Evolutionary conservation across 2,329 filamentous ascomycete genomes (phyloP).

Genomic region (Nemania bipapillata): DNA sequence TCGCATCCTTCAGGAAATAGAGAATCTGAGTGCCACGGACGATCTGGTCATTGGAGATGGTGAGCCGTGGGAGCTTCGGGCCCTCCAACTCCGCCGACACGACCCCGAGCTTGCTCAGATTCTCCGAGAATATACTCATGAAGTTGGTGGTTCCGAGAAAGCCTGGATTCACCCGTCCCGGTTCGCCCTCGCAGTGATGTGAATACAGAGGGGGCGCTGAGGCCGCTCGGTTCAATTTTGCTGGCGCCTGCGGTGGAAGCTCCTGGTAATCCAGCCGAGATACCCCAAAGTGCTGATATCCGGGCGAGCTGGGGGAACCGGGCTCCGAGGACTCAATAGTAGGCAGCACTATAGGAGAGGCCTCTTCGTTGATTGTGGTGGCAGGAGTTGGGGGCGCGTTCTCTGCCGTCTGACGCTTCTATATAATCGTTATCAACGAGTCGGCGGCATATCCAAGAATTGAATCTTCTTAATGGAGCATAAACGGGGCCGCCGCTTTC

Average conservation of each 20-base stretch:
- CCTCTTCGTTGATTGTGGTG: slow-evolving; percentile 37
- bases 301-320: slow-evolving; percentile 16
- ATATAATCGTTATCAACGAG: slow-evolving; percentile 17
- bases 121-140: slow-evolving; percentile 50
- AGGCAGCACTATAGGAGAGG: slow-evolving; percentile 31
- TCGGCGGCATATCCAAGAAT: background rate
- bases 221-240: slow-evolving; percentile 46
- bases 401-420: slow-evolving; percentile 40
- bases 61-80: slow-evolving; percentile 42
- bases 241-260: slow-evolving; percentile 32
- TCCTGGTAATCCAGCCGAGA: slow-evolving; percentile 11
- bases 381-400: slow-evolving; percentile 43
- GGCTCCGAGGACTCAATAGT: slow-evolving; percentile 43
- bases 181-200: slow-evolving; percentile 37
- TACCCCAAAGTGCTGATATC: slow-evolving; percentile 17
- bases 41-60: slow-evolving; percentile 50
- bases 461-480: background rate
- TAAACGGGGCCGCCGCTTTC: background rate
- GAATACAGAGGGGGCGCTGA: slow-evolving; percentile 49
- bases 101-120: slow-evolving; percentile 46
- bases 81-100: slow-evolving; percentile 44
- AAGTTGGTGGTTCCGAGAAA: slow-evolving; percentile 51
- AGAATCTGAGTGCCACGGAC: slow-evolving; percentile 50
- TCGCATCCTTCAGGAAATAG: slow-evolving; percentile 49
- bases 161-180: slow-evolving; percentile 44